Evolutionary conservation across 1,284 basidiomycete genomes (phyloP).

Genomic region (Veloboletus limbatus): DNA sequence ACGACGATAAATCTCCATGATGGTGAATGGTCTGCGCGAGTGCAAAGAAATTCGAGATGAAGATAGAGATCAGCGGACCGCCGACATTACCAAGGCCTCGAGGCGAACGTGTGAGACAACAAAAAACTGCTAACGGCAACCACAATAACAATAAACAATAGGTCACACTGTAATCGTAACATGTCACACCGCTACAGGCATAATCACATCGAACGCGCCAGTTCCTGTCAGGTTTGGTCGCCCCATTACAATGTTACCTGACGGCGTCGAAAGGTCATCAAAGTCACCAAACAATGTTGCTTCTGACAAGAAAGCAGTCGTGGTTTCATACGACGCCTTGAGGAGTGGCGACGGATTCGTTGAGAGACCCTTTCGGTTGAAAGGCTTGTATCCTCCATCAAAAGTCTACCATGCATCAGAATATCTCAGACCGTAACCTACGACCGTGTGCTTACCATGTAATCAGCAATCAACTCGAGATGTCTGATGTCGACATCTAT

Average conservation of each 20-base stretch:
- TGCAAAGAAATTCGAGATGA: constrained; percentile 10
- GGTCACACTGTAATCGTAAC: constrained; percentile 15
- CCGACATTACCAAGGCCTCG: constrained; percentile 29
- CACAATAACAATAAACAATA: constrained; percentile 30
- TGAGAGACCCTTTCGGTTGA: constrained; percentile 94
- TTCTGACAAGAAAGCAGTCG: constrained; percentile 92
- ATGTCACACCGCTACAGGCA: constrained; percentile 37
- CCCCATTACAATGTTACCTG: constrained; percentile 90
- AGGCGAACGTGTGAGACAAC: constrained; percentile 14
- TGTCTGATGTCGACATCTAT: constrained; percentile 96
- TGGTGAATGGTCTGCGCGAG: constrained; percentile 13
- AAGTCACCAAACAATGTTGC: constrained; percentile 94
- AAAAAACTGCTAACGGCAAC: constrained; percentile 17
- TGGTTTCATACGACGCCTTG: constrained; percentile 98
- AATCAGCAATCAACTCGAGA: constrained; percentile 96
- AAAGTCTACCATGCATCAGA: constrained; percentile 67
- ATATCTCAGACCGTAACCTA: constrained; percentile 1
- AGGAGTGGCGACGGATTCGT: constrained; percentile 90
- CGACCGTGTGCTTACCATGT: constrained; percentile 70
- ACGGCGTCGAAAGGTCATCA: constrained; percentile 87
- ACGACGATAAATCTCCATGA: constrained; percentile 37
- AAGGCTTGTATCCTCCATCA: constrained; percentile 95
- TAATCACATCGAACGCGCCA: constrained; percentile 82
- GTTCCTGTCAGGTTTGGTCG: constrained; percentile 83
- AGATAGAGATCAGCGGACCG: constrained; percentile 25